Base-by-base conservation (phyloP, 805 yeast species). In the Teunomyces panamensis region DNA sequence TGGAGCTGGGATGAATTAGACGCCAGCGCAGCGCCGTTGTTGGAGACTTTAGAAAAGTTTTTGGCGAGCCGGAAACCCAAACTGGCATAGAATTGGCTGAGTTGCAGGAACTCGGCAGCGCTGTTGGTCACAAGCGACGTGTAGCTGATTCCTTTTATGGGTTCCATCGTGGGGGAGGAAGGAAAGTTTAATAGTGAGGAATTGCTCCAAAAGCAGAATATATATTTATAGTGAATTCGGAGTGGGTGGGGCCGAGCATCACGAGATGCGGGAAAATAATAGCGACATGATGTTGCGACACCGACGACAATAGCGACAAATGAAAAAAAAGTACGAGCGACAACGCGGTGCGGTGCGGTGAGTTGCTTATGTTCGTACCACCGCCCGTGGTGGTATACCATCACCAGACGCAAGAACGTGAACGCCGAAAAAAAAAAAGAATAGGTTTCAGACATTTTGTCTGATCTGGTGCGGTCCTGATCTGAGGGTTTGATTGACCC, bases 41-140 rank as follows among this genome's bases (percentile, higher is more conserved):
- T 46, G 59, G 64, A 61, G 70, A 62, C 78, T 52, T 84, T 83
- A 51, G 83, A 73, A 63, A 74, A 86, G 56, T 74, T 81, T 59
- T 84, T 81, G 42, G 81, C 73, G 33, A 81, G 70, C 30, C 75
- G 68, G 60, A 85, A 85, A 20, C 91, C 91, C 47, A 86, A 68
- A 26, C 65, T 54, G 54, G 65, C 71, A 67, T 86, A 87, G 65
- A 84, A 87, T n/a, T 67, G 57, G 44, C 80, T 68, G 9, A 85
- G 60, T 30, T 68, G 60, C 4, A 68, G 68, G 63, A 79, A 86
- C 32, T 63, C 60, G 7, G 62, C 65, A 3, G 75, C 68, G 55
- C 75, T 77, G 44, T 71, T 65, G 8, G 90, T 83, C 37, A 81
- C 81, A 46, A 85, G 68, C 33, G 92, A 84, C 24, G 80, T 70